phyloP scores from a whole-genome alignment of 73 alveolate species.

The Breviolum minutum region DNA sequence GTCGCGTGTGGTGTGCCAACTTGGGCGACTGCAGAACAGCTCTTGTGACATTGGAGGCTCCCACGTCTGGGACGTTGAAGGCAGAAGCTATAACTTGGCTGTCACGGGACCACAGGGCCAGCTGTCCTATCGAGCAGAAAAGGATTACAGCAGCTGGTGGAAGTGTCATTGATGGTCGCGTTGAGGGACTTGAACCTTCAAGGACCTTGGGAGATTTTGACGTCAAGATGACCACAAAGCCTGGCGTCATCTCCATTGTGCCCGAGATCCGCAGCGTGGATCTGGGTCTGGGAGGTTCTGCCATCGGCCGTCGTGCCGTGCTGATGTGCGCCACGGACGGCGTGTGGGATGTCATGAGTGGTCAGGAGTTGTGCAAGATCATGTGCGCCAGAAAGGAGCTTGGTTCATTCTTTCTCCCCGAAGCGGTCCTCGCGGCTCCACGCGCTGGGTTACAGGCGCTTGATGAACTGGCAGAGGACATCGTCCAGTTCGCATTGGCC shows the following conservation, averaged over 20 bases:
- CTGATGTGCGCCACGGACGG: slow-evolving; percentile 94
- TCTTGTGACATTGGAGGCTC: slow-evolving; percentile 66
- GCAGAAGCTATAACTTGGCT: slow-evolving; percentile 73
- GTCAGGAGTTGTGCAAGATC: slow-evolving; percentile 89
- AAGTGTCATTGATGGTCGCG: slow-evolving; percentile 80
- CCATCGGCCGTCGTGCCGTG: slow-evolving; percentile 47
- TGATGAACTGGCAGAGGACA: slow-evolving; percentile 77
- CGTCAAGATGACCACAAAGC: slow-evolving; percentile 81
- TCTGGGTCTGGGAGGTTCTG: slow-evolving; percentile 20
- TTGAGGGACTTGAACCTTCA: slow-evolving; percentile 94
- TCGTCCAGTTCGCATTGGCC: slow-evolving; percentile 91
- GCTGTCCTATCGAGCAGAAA: slow-evolving; percentile 90
- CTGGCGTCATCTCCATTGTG: slow-evolving; percentile 94
- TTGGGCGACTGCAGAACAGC: slow-evolving; percentile 93
- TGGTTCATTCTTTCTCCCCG: slow-evolving; percentile 17
- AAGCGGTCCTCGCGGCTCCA: slow-evolving; percentile 50
- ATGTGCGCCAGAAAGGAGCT: slow-evolving; percentile 81
- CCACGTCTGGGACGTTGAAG: not conserved
- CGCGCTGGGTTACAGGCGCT: slow-evolving; percentile 51
- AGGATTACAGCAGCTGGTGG: slow-evolving; percentile 88
- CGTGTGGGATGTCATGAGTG: slow-evolving; percentile 82
- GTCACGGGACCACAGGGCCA: slow-evolving; percentile 92
- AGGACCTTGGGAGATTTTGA: slow-evolving; percentile 94
- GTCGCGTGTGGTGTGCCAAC: slow-evolving; percentile 94
- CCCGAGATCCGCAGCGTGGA: slow-evolving; percentile 89